Evolutionary conservation across 192 early-diverging fungal species (phyloP).

Genomic region (Umbelopsis vinacea): DNA sequence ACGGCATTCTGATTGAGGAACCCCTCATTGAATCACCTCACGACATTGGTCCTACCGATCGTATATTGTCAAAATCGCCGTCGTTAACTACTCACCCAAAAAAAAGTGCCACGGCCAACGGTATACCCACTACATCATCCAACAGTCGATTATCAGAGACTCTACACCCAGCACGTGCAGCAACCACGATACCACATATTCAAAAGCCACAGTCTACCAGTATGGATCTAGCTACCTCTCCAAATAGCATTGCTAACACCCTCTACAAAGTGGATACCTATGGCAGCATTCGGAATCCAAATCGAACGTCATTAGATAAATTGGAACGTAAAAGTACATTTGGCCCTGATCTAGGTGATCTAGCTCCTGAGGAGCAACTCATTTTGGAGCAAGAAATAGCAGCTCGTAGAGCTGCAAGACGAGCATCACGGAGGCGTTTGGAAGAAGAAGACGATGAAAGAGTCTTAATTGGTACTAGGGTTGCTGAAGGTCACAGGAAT

Average conservation of each 20-base stretch:
- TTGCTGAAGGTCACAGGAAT: slow-evolving; percentile 94
- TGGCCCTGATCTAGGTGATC: slow-evolving; percentile 44
- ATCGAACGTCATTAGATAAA: slow-evolving; percentile 1
- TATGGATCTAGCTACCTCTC: slow-evolving; percentile 18
- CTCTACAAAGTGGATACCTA: background rate
- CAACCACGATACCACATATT: slow-evolving; percentile 11
- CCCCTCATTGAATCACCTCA: background rate
- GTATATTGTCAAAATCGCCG: slow-evolving; percentile 1
- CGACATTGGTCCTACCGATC: background rate
- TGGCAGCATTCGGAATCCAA: slow-evolving; percentile 22
- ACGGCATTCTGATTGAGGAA: slow-evolving; percentile 4
- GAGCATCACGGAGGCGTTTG: slow-evolving; percentile 43
- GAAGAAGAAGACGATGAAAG: slow-evolving; percentile 49
- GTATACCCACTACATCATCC: background rate
- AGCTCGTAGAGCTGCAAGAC: slow-evolving; percentile 44
- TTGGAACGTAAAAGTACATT: slow-evolving; percentile 50
- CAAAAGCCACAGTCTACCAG: slow-evolving; percentile 23
- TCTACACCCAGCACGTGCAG: slow-evolving; percentile 30
- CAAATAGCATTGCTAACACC: background rate
- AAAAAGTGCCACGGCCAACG: background rate
- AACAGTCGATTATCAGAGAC: slow-evolving; percentile 35
- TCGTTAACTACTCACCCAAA: background rate
- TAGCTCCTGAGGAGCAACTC: slow-evolving; percentile 40
- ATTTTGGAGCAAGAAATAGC: slow-evolving; percentile 49
- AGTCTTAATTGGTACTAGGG: slow-evolving; percentile 76